Evolutionary conservation across 108 stramenopile genomes (phyloP), one percentile per base, ranked within the genome.

Genomic region (Nitzschia sp.): DNA sequence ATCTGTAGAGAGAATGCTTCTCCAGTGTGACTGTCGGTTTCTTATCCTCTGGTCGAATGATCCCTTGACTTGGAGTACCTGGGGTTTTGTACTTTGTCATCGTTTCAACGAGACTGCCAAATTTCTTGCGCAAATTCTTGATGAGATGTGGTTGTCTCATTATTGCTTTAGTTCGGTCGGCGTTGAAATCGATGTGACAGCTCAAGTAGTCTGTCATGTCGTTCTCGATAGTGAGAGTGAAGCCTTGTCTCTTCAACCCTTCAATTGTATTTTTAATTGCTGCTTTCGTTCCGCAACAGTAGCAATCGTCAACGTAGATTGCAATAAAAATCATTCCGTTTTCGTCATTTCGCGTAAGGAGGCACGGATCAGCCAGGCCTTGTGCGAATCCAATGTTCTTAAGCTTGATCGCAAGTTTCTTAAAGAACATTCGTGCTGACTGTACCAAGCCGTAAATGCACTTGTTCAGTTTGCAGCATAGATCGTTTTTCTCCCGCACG

Each of bases 121-220:
- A 58, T 8, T 26, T 23, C 9, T 34, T n/a, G 16, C 17, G 17
- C 25, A 58, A 6, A 5, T 34, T 31, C 57, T 30, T 26, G 5
- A 58, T 29, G 27, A 58, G 15, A 34, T 58, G 57, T 6, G 57
- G 57, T n/a, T 58, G 57, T 5, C 13, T 5, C 4, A 58, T 58
- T 28, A 9, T 17, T 17, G 33, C 57, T 58, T 30, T 58, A 15
- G 25, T 30, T 13, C 33, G 5, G 5, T 29, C 32, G 6, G 6
- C 6, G 23, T 31, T 25, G 13, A 41, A 11, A 6, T 41, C 13
- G 8, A 73, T 66, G 0, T 66, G 1, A 28, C 72, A 73, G 13
- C 61, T 57, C 11, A 73, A 45, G 41, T 73, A 73, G 34, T 73
- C 72, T 45, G 5, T 15, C 50, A 56, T 26, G 16, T 58, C 38